Percentiles rank a stretch among this genome's conserved stretches.
phyloP scores from a whole-genome alignment of 192 early-diverging fungal genomes.

The Umbelopsis ramanniana region DNA sequence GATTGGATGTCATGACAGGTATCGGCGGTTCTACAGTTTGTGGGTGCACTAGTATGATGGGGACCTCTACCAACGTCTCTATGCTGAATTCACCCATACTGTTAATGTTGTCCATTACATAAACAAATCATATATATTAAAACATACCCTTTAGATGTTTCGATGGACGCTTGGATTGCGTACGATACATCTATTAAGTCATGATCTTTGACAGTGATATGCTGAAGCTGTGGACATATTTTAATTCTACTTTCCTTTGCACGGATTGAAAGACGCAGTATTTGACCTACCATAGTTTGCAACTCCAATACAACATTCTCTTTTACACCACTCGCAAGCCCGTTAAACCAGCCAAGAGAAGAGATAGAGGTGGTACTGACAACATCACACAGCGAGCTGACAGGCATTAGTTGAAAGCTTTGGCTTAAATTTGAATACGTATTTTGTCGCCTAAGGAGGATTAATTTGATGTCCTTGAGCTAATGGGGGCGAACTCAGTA shows the following conservation, averaged over 20 bases:
- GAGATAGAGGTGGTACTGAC: background rate
- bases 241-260: background rate
- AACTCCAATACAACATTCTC: background rate
- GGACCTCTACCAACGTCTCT: slow-evolving; percentile 1
- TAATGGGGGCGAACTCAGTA: background rate
- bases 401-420: slow-evolving; percentile 4
- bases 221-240: background rate
- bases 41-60: background rate
- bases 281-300: background rate
- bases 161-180: background rate
- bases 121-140: background rate
- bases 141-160: background rate
- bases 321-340: background rate
- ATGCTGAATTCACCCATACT: background rate
- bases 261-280: background rate
- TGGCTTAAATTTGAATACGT: background rate
- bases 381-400: background rate
- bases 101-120: no score
- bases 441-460: background rate
- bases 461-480: background rate
- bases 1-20: background rate
- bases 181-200: background rate
- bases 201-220: background rate
- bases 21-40: background rate
- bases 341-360: background rate